phyloP scores from a whole-genome alignment of 2,329 filamentous ascomycete genomes.

The Xylariomycetidae sp. region DNA sequence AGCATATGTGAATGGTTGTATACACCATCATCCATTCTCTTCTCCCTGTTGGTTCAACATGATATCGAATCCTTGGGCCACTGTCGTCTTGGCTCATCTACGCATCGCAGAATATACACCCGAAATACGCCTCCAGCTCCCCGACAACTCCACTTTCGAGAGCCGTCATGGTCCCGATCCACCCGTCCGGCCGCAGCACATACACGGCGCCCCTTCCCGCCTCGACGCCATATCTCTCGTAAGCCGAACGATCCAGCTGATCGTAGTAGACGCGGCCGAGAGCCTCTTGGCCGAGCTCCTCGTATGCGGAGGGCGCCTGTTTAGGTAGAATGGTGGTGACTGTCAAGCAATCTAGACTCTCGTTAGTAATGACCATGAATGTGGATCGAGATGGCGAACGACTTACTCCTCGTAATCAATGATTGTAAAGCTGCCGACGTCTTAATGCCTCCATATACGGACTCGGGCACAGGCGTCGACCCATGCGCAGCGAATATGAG shows the following conservation, averaged over 20 bases:
- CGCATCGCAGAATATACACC: constrained; percentile 19
- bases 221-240: constrained; percentile 14
- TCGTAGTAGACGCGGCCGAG: constrained; percentile 17
- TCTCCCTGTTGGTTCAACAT: too few species aligned
- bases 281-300: constrained; percentile 10
- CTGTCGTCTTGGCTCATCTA: too few species aligned
- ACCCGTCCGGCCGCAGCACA: constrained; percentile 21
- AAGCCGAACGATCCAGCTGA: constrained; percentile 6
- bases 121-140: constrained; percentile 12
- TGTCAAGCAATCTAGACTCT: constrained; percentile 7
- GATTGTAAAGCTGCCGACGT: constrained; percentile 8
- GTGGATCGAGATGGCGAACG: background rate
- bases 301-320: constrained; percentile 13
- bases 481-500: constrained; percentile 29
- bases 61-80: too few species aligned
- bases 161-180: constrained; percentile 15
- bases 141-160: background rate
- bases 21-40: too few species aligned
- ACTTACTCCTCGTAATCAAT: constrained; percentile 4
- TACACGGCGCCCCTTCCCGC: constrained; percentile 12
- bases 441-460: constrained; percentile 4
- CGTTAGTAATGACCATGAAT: constrained; percentile 1
- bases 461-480: constrained; percentile 2
- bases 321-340: constrained; percentile 18
- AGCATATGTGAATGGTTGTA: too few species aligned